A percentile compares a stretch with the other conserved stretches of the same genome.
Evolutionary conservation across 2,329 filamentous ascomycete genomes (phyloP).

Genomic region (Paramyrothecium sp.): DNA sequence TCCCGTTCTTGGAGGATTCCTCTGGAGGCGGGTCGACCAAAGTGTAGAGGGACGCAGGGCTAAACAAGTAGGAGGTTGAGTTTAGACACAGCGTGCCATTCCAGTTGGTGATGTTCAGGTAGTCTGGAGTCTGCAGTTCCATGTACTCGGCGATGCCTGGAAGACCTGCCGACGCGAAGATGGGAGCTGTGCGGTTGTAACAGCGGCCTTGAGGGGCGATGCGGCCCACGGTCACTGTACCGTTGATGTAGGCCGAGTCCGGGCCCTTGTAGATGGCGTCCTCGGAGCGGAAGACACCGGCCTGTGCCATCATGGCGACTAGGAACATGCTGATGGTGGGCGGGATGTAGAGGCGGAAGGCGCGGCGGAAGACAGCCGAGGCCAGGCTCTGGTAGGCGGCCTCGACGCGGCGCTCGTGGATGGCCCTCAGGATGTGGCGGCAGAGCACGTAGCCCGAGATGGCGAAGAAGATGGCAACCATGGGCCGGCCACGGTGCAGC

Average conservation of each 20-base stretch:
- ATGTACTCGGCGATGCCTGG: conserved; percentile 25
- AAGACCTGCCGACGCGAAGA: conserved; percentile 17
- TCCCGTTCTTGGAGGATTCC: conserved; percentile 7
- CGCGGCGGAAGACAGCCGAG: conserved; percentile 34
- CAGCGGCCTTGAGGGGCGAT: conserved; percentile 16
- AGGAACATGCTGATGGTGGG: conserved; percentile 38
- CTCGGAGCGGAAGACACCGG: conserved; percentile 34
- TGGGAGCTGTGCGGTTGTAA: conserved; percentile 21
- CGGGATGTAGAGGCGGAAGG: conserved; percentile 38
- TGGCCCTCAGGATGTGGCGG: conserved; percentile 33
- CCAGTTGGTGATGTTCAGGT: conserved; percentile 27
- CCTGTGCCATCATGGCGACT: conserved; percentile 35
- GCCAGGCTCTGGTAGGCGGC: conserved; percentile 33
- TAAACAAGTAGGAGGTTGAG: conserved; percentile 21
- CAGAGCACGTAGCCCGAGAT: conserved; percentile 42
- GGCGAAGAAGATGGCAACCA: conserved; percentile 43
- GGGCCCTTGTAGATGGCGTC: conserved; percentile 31
- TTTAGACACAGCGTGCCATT: conserved; percentile 32
- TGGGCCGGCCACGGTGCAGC: conserved; percentile 35
- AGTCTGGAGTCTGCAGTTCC: conserved; percentile 21
- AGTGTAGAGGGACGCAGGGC: conserved; percentile 26
- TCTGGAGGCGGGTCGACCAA: conserved; percentile 16
- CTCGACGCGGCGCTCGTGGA: conserved; percentile 32
- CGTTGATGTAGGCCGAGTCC: conserved; percentile 38
- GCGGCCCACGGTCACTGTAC: conserved; percentile 25